Conservation (phyloP, 1,139 yeast genomes). For the Candida tropicalis region DNA sequence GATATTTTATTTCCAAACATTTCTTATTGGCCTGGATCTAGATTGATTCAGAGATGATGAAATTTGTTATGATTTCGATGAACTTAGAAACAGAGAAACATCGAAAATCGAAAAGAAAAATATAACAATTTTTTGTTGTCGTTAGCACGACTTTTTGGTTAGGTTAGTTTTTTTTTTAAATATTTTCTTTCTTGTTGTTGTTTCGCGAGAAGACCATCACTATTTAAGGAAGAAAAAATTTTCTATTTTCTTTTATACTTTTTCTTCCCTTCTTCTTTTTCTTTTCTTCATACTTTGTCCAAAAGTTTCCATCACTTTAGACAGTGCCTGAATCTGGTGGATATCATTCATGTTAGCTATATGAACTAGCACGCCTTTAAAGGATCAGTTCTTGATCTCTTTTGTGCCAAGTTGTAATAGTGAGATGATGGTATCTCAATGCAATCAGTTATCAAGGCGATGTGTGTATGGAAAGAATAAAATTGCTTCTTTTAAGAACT, state of each 20-base stretch:
- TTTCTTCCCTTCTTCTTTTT: constrained; percentile 12
- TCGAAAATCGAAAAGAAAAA: not conserved
- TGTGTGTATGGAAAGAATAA: constrained; percentile 50
- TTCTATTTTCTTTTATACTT: constrained; percentile 3
- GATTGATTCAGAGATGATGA: not conserved
- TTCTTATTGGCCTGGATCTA: not conserved
- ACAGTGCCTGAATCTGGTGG: constrained; percentile 48
- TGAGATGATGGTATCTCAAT: constrained; percentile 6
- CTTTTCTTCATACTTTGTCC: constrained; percentile 47
- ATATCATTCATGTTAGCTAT: constrained; percentile 7
- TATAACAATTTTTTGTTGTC: not conserved
- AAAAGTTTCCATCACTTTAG: constrained; percentile 55
- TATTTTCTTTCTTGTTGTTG: too few relatives aligned
- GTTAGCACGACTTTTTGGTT: not conserved
- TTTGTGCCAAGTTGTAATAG: constrained; percentile 11
- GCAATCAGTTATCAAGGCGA: constrained; percentile 41
- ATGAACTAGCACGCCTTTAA: constrained; percentile 9
- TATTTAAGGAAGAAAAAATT: constrained; percentile 4
- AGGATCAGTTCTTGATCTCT: constrained; percentile 28
- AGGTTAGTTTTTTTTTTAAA: not conserved
- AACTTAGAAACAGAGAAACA: constrained; percentile 4
- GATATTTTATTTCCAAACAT: constrained; percentile 20
- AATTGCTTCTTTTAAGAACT: constrained; percentile 50
- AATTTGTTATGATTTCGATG: constrained; percentile 1
- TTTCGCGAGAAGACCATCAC: constrained; percentile 9